Evolutionary conservation across 2,329 filamentous ascomycete species (phyloP), one percentile per base, ranked within the genome.

Genomic region (Nemania diffusa): DNA sequence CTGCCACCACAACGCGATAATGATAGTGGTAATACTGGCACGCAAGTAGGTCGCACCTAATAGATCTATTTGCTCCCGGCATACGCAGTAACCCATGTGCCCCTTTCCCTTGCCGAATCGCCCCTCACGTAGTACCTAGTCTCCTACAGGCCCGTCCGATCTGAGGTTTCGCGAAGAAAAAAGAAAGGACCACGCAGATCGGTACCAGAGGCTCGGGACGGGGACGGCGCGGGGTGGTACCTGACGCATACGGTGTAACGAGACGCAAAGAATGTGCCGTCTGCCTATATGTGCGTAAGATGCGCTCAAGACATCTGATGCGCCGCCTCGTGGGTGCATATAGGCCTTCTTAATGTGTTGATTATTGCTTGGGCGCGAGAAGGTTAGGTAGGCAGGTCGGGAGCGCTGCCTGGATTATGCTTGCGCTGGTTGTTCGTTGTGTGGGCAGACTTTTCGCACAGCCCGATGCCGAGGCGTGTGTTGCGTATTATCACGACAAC

Each of bases 151-250:
- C 51, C n/a, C 17, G 8, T 27, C 37, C 8, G 22, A 46, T 24
- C 27, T n/a, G 24, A 22, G n/a, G n/a, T 48, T 27, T 27, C 50
- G 27, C 27, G 13, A 50, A 46, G 7, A 40, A 40, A n/a, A 44
- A 44, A n/a, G 32, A 51, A 32, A 61, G 9, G 9, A 53, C 55
- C 52, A 17, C 27, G 29, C 46, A 57, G 20, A 46, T 66, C 64
- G 59, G 6, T 66, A 59, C 64, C 64, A 37, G 57, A 26, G 24
- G 17, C 8, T 20, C 53, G 59, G 64, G 29, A 40, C 50, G 24
- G 59, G 64, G 29, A 40, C 50, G 24, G 24, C 50, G 46, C 46
- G 46, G 46, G 46, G 46, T 5, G 2, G 42, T 7, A 17, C 7
- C 34, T 6, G n/a, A n/a, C 5, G 46, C 22, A 8, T 50, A 17